Evolutionary conservation across 2,329 filamentous ascomycete genomes (phyloP), one percentile per base, ranked within the genome.

Genomic region (Paracoccidioides lutzii): DNA sequence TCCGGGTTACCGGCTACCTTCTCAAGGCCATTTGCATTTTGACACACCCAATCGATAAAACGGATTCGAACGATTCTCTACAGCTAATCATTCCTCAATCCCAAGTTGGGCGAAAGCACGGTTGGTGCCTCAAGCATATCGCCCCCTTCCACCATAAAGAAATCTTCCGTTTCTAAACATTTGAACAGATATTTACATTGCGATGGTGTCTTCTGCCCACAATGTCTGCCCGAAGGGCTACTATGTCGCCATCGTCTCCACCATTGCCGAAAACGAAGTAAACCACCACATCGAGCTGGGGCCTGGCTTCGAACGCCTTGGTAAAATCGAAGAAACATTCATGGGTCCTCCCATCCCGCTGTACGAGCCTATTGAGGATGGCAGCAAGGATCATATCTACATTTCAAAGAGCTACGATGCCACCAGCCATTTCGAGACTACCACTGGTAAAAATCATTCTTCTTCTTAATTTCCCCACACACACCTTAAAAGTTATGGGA

Each of bases 391-490:
- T 77, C 90, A 90, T 73, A 85, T 98, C 72, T 98, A 90, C 77
- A 90, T 98, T 70, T 95, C 90, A 67, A 96, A 94, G 83, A 95
- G 89, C 77, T 98, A 98, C 75, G 94, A 98, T 68, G 89, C 94
- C 54, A 94, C 88, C 61, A 95, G 88, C 71, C 93, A 98, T 79
- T 98, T 98, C 67, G 93, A 98, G 81, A 96, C 89, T 40, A 84
- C 82, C 35, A 86, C 83, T 54, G 78, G 80, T 81, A 73, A 66
- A 72, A 56, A 41, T 38, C 28, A 7, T 28, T 38, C 38, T 45
- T 28, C 42, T n/a, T 7, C 10, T 40, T 50, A 28, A 1, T 15
- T 35, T 14, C 22, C 22, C 14, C 30, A 3, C 7, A 32, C 45
- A 35, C 7, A 8, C 30, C 30, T 22, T 22, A 5, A 4, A 4